A percentile compares a stretch with the other conserved stretches of the same genome.
Conservation (phyloP, 23 red algal species). For the Agarophyton chilense region DNA sequence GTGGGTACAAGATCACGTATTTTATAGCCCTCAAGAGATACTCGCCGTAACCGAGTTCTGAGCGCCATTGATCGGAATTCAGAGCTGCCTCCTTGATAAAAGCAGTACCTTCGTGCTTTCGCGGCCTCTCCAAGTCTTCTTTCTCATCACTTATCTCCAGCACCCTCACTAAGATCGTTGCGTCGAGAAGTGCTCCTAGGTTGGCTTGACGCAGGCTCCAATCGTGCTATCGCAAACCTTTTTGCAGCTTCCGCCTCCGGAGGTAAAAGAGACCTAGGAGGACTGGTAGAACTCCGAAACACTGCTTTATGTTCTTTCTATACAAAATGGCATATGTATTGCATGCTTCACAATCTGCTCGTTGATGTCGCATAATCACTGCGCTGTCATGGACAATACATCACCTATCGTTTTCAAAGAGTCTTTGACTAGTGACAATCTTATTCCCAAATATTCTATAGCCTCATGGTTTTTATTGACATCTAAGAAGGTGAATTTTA, state of each 20-base stretch:
- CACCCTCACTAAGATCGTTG: not conserved
- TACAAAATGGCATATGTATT: not conserved
- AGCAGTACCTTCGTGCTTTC: not conserved
- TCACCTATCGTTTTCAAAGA: not conserved
- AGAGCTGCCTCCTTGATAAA: not conserved
- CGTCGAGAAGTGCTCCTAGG: not conserved
- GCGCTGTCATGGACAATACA: not conserved
- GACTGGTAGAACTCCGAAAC: not conserved
- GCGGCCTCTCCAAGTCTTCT: not conserved
- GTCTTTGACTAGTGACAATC: no score
- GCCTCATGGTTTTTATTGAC: no score
- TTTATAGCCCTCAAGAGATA: not conserved
- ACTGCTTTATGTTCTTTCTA: not conserved
- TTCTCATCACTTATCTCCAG: not conserved
- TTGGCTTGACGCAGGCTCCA: no score
- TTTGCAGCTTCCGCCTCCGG: not conserved
- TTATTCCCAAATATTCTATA: no score
- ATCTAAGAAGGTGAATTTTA: no score
- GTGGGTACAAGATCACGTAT: conserved; percentile 15
- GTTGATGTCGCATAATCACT: not conserved
- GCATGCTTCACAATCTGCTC: not conserved
- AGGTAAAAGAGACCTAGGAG: not conserved
- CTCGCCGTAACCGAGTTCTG: not conserved
- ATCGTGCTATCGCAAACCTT: not conserved
- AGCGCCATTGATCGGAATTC: not conserved